Percentiles rank a stretch among this genome's conserved stretches.
phyloP scores from a whole-genome alignment of 106 monocot genomes.

The Phalaenopsis aphrodite region DNA sequence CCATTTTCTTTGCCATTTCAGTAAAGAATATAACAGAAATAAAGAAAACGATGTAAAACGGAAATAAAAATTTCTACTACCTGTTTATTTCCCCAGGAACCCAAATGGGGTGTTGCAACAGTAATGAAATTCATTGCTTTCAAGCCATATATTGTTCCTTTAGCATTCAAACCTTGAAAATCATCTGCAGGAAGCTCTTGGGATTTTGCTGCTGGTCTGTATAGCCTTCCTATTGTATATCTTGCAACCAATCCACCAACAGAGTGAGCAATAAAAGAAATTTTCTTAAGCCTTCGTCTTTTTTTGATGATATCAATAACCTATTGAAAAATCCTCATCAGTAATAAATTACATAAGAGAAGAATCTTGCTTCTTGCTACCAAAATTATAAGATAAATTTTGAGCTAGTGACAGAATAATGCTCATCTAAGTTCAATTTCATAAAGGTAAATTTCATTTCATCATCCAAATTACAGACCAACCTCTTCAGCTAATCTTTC shows the following conservation, averaged over 20 bases:
- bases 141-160: conserved; percentile 70
- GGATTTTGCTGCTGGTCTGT: conserved; percentile 33
- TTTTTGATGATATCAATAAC: conserved; percentile 47
- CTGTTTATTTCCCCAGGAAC: conserved; percentile 95
- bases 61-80: conserved; percentile 22
- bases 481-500: conserved; percentile 93
- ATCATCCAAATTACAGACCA: conserved; percentile 13
- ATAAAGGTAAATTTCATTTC: neutral
- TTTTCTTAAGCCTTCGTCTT: conserved; percentile 52
- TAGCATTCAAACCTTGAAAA: conserved; percentile 14
- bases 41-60: neutral
- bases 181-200: conserved; percentile 6
- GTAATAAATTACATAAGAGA: neutral
- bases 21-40: neutral
- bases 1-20: neutral
- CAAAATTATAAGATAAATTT: neutral
- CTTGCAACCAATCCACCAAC: conserved; percentile 95
- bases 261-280: conserved; percentile 93
- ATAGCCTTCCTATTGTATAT: conserved; percentile 82
- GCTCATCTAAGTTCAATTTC: neutral
- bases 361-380: neutral
- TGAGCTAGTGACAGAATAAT: neutral
- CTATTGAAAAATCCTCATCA: conserved; percentile 25
- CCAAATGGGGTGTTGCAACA: conserved; percentile 96
- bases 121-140: conserved; percentile 97